Base-by-base conservation (phyloP, 2,329 filamentous ascomycete species). In the Furcasterigmium sp. region DNA sequence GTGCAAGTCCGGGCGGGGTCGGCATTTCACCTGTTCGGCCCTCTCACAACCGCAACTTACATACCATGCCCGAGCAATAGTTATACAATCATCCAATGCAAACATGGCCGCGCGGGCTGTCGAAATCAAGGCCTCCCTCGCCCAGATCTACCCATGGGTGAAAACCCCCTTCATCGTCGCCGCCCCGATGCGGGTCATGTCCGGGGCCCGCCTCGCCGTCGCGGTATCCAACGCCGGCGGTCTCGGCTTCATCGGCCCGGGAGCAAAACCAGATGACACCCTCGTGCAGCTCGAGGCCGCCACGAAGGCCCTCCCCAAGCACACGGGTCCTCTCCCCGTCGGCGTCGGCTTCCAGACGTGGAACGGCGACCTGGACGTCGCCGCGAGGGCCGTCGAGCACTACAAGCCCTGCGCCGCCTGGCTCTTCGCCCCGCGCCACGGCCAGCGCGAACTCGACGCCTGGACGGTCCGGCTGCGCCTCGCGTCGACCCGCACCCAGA, bases 171-270 rank as follows among this genome's bases (percentile, higher is more conserved):
- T 86, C 17, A 70, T 89, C 23, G 67, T 74, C 37, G 69, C 71
- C 29, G 84, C 82, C 2, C 85, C 85, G 0, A 88, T 90, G 85
- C 76, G 82, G 37, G 69, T 80, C 28, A 78, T 87, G 72, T 52
- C 71, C 59, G 55, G 73, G 58, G 47, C 70, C 56, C 51, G 63
- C 1, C 70, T 88, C 3, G 80, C 82, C 3, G 64, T 80, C 25
- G 73, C 79, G 35, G 73, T 87, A 13, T 80, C 83, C 43, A 84
- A 84, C 50, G 83, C 85, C 7, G 86, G 87, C 15, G 87, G 86
- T 0, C 70, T 88, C 2, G 76, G 70, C 10, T 73, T 73, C 51
- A 62, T 73, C 37, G 70, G 64, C 3, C 64, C 63, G 1, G 64
- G 53, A 9, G 56, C 50, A 3, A 64, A 62, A n/a, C 52, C 67